A percentile compares a stretch with the other conserved stretches of the same genome.
These are phyloP conservation scores for Hypomyces perniciosus DNA, from an alignment of 2,329 filamentous ascomycete species.

Conservation along the genomic window DNA sequence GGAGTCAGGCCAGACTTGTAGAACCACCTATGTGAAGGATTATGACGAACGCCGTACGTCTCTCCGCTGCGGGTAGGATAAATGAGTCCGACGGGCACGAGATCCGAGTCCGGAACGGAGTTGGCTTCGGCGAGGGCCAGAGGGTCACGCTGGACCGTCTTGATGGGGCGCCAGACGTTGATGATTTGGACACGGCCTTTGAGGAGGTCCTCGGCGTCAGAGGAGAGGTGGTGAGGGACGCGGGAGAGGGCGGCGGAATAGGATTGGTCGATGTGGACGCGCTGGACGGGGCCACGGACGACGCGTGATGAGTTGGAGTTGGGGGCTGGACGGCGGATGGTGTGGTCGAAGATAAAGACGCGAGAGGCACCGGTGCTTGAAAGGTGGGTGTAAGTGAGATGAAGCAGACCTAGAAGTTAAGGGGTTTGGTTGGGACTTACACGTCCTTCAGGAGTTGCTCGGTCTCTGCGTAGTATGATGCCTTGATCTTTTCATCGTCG, in stretches of 20 bases:
- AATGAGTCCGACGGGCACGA: constrained; percentile 43
- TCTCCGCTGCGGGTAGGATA: constrained; percentile 46
- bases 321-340: constrained; percentile 36
- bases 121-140: constrained; percentile 47
- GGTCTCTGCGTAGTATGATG: constrained; percentile 66
- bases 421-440: constrained; percentile 28
- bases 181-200: constrained; percentile 45
- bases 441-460: constrained; percentile 58
- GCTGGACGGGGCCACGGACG: constrained; percentile 32
- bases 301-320: constrained; percentile 41
- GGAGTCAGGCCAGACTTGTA: constrained; percentile 47
- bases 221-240: constrained; percentile 35
- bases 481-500: constrained; percentile 57
- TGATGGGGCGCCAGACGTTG: constrained; percentile 48
- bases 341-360: constrained; percentile 59
- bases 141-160: constrained; percentile 47
- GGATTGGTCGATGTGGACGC: constrained; percentile 54
- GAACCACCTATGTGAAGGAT: constrained; percentile 43
- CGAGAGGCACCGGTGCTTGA: constrained; percentile 48
- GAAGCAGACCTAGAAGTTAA: neutral
- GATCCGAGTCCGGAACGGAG: constrained; percentile 43
- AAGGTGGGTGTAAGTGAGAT: neutral
- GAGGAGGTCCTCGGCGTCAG: constrained; percentile 37
- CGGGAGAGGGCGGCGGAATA: constrained; percentile 39
- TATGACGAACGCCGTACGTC: constrained; percentile 40